These are phyloP conservation scores for Oryza glumipatula DNA, from an alignment of 176 grass and related monocot genomes.

Conservation along the genomic window DNA sequence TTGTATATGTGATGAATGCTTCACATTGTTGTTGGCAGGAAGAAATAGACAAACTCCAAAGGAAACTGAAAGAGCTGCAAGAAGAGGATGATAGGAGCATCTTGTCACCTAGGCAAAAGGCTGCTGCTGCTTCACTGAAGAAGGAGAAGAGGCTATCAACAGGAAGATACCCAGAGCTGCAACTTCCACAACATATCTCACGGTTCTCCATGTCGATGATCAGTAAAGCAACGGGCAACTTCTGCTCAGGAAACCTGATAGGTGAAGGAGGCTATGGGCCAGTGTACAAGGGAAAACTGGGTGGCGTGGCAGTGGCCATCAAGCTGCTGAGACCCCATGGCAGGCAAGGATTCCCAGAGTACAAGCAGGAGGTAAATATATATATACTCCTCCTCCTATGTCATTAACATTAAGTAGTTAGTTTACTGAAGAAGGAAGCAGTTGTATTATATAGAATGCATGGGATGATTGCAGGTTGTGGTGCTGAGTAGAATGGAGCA, in stretches of 20 bases:
- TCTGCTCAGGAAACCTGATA: constrained; percentile 47
- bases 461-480: constrained; percentile 37
- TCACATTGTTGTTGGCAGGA: constrained; percentile 24
- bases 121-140: constrained; percentile 10
- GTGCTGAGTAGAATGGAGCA: constrained; percentile 61
- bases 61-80: constrained; percentile 46
- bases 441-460: too few species aligned
- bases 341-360: constrained; percentile 54
- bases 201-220: constrained; percentile 32
- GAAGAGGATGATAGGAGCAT: constrained; percentile 5
- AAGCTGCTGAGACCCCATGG: constrained; percentile 54
- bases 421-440: too few species aligned
- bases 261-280: constrained; percentile 60
- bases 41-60: constrained; percentile 45
- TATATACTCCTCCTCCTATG: too few species aligned
- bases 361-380: constrained; percentile 56
- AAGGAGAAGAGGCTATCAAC: constrained; percentile 12
- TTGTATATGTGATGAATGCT: background rate
- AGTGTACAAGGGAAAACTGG: constrained; percentile 56
- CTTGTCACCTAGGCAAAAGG: constrained; percentile 38
- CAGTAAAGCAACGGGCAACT: constrained; percentile 42
- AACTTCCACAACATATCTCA: constrained; percentile 33
- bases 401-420: too few species aligned
- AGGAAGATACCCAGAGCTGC: constrained; percentile 36
- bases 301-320: constrained; percentile 47